Evolutionary conservation across 2,329 filamentous ascomycete species (phyloP), one percentile per base, ranked within the genome.

Genomic region (Cadophora sp.): DNA sequence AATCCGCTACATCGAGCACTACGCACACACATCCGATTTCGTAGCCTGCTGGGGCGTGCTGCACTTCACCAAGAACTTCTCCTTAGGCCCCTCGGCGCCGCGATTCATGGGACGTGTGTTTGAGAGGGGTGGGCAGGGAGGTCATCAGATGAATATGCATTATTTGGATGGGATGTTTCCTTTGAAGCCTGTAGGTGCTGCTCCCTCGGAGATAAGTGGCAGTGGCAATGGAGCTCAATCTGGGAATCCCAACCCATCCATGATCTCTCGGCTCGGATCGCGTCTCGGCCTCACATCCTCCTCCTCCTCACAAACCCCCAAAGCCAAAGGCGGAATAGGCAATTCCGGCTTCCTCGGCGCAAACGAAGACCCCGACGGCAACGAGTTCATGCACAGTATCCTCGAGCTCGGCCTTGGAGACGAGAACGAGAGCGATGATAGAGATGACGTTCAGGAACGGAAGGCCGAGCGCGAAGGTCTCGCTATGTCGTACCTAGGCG

Each of bases 1-100:
- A 2, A 89, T 95, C 62, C 84, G 86, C 6, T 85, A 94, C 72
- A 90, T 96, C 48, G 92, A 96, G 79, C 92, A 96, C 78, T 96
- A 94, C 75, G 90, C 89, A 2, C 91, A 94, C 76, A 85, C 85
- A 9, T 85, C 83, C 19, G 92, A 96, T 74, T 92, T 93, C 72
- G 91, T 95, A 2, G 86, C 91, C 4, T 81, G 89, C 11, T 92
- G 91, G 85, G 92, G 92, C 1, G 87, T 94, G 6, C 81, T 95
- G 43, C 86, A 92, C 76, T 93, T 92, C 75, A 83, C 64, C 24
- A 59, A 50, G 31, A 66, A 65, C n/a, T 59, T 67, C 16, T 22
- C 16, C 5, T 27, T 67, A 6, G 62, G 68, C 0, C 46, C 64
- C 11, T 60, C 64, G 12, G 65, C 69, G 12, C 69, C 74, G 1